Evolutionary conservation across 2,329 filamentous ascomycete genomes (phyloP), one percentile per base, ranked within the genome.

Genomic region (Chalaropsis ovoidea): DNA sequence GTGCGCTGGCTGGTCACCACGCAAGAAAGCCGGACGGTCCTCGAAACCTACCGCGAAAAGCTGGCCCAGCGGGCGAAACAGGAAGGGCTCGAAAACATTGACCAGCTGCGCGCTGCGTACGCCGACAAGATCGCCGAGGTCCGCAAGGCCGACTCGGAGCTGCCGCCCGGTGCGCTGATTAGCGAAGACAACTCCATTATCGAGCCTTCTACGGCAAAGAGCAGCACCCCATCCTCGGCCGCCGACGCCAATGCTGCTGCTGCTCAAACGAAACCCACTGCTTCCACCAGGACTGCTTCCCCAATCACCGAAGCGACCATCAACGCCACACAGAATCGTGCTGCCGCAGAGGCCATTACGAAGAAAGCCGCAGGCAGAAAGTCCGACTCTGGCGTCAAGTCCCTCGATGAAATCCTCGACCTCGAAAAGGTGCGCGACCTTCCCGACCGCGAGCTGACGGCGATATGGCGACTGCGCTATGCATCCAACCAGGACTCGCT

Each of bases 391-490:
- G 69, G 70, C 68, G 68, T 81, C 69, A 78, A 81, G 70, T 76
- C 80, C 2, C 79, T 81, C 68, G 77, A 77, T 71, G 75, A 78
- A 69, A 80, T 80, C 74, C 77, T 99, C 71, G 88, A 97, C 77
- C 79, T 97, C 62, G 79, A 85, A 67, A 97, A 96, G 75, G 85
- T 85, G 65, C 81, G 82, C 64, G 74, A 77, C 58, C 85, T 97
- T 2, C 88, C 92, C 0, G 77, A 82, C 19, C 87, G 90, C 74
- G 92, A 97, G 74, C 86, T 99, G 65, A 86, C 90, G 71, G 84
- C 86, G 41, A 82, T 97, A 71, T 99, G 94, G 94, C 89, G 93
- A 27, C 83, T 96, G 31, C 88, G 90, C 63, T 90, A 96, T 77
- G 87, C 90, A 49, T 76, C 81, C 17, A 85, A 88, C 69, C 78